Base-by-base conservation (phyloP, 176 grass and related monocot species). In the Saccharum officinarum region DNA sequence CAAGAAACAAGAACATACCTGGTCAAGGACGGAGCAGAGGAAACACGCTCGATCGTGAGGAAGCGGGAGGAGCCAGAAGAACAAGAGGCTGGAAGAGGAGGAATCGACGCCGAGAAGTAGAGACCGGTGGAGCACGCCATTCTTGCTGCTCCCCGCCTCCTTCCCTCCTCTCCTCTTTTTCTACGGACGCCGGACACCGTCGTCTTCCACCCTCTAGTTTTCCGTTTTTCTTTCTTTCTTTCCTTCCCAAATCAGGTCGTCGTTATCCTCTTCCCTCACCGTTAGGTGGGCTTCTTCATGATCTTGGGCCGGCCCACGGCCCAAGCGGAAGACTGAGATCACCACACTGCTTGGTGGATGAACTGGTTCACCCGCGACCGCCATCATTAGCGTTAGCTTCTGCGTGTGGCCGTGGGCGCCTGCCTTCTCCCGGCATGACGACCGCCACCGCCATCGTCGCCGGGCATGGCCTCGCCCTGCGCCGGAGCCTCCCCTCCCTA, bases 361-460 rank as follows among this genome's bases (percentile, higher is more conserved):
- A 64, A 69, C 46, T 83, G 66, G 33, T 38, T 28, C 34, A 54
- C 52, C 78, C 78, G 71, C 87, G 77, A 71, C 83, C 83, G 67
- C 57, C 80, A 83, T 22, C 38, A 69, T 26, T 60, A 83, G 83
- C 89, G 84, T 87, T 90, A 90, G 68, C 89, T 83, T 90, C n/a
- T 83, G 68, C 82, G 89, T 80, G 89, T 90, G 89, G 89, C 84
- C 75, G 89, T 87, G 74, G 80, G 75, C 55, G 57, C 69, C 23
- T 73, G 69, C 64, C 44, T 61, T 25, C 14, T 49, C 46, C 14
- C 79, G 44, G 23, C 88, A 90, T 90, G 89, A 83, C 84, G 59
- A 90, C 89, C 80, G 68, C 89, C 75, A 83, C 84, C 62, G 84
- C 84, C 80, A 80, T 83, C 80, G 80, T 87, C 61, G 80, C 84